These are phyloP conservation scores for Collybiopsis confluens DNA, from an alignment of 768 basidiomycete species.

Conservation along the genomic window DNA sequence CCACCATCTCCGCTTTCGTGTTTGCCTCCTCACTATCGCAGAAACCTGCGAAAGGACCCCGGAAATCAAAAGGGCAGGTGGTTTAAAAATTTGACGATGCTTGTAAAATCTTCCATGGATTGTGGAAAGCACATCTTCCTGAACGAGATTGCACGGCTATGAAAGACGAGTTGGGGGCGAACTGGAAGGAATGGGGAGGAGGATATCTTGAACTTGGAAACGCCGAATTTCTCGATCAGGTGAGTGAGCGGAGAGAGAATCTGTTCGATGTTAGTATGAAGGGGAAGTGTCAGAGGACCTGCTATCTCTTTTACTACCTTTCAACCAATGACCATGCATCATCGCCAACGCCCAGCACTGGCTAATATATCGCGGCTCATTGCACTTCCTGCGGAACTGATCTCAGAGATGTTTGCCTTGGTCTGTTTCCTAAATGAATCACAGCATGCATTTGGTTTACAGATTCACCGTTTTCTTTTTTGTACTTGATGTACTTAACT, in stretches of 20 bases:
- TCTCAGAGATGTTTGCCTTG: too few species aligned
- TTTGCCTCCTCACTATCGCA: constrained; percentile 8
- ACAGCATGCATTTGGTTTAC: too few species aligned
- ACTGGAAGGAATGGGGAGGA: constrained; percentile 53
- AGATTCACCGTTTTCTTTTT: too few species aligned
- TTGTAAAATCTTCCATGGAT: constrained; percentile 86
- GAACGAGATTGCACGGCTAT: constrained; percentile 35
- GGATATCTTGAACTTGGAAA: constrained; percentile 87
- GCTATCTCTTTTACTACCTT: too few species aligned
- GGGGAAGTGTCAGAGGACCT: constrained; percentile 24
- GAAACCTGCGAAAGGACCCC: constrained; percentile 48
- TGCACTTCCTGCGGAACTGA: too few species aligned
- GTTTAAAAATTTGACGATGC: constrained; percentile 73
- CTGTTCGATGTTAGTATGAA: constrained; percentile 52
- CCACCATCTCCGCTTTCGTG: background rate
- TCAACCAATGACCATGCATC: too few species aligned
- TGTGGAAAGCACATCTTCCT: constrained; percentile 69
- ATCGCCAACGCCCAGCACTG: too few species aligned
- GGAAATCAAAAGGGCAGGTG: constrained; percentile 61
- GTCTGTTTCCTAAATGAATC: too few species aligned
- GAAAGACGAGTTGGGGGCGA: constrained; percentile 70
- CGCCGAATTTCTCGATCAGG: constrained; percentile 76
- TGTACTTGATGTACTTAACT: too few species aligned
- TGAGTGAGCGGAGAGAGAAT: constrained; percentile 67
- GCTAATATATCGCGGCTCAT: too few species aligned